Percentiles rank a stretch among this genome's conserved stretches.
phyloP scores from a whole-genome alignment of 2,329 filamentous ascomycete genomes.

The Zasmidium angulare region DNA sequence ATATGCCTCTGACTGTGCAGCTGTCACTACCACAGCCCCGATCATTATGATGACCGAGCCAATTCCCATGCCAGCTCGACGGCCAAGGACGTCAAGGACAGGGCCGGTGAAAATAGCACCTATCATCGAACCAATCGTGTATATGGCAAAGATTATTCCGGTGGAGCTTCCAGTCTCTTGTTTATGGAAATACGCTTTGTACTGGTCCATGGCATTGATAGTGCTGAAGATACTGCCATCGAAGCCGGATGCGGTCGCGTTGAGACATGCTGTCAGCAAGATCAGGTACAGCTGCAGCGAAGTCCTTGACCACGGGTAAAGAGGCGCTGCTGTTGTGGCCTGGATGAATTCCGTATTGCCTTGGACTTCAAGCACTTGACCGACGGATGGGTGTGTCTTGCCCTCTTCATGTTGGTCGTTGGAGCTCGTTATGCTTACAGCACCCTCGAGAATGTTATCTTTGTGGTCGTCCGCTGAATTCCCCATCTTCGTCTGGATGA shows the following conservation, averaged over 20 bases:
- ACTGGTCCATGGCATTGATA: slow-evolving; percentile 16
- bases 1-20: slow-evolving; percentile 9
- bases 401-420: slow-evolving; percentile 4
- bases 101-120: slow-evolving; percentile 47
- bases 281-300: slow-evolving; percentile 12
- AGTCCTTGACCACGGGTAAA: slow-evolving; percentile 11
- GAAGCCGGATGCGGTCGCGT: slow-evolving; percentile 12
- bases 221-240: slow-evolving; percentile 13
- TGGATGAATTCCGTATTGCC: slow-evolving; percentile 12
- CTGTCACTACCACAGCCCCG: slow-evolving; percentile 9
- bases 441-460: slow-evolving; percentile 4
- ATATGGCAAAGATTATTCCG: slow-evolving; percentile 52
- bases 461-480: slow-evolving; percentile 1
- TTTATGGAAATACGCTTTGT: slow-evolving; percentile 13
- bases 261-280: slow-evolving; percentile 12
- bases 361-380: slow-evolving; percentile 13
- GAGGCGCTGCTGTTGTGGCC: slow-evolving; percentile 9
- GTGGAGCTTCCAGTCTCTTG: slow-evolving; percentile 29
- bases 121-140: slow-evolving; percentile 48
- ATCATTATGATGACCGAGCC: slow-evolving; percentile 13
- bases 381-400: slow-evolving; percentile 7
- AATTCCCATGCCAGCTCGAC: slow-evolving; percentile 10
- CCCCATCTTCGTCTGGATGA: neutral
- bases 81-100: slow-evolving; percentile 24
- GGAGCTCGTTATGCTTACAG: slow-evolving; percentile 6